phyloP scores from a whole-genome alignment of 2,329 filamentous ascomycete species.

The Lachnellula cervina region DNA sequence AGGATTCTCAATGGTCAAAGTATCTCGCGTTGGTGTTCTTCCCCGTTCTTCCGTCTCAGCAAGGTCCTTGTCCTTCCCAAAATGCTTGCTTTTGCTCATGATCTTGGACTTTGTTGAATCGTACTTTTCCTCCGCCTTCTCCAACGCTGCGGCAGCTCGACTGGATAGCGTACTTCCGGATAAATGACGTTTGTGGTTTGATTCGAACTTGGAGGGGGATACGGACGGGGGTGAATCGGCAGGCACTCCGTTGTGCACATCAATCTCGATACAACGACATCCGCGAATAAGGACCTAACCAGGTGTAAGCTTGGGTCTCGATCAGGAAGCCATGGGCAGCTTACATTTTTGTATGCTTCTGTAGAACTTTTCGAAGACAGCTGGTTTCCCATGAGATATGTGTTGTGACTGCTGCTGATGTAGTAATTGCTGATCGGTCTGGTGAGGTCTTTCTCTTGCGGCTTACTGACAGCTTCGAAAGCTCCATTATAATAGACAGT shows the following conservation, averaged over 20 bases:
- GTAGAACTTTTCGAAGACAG: conserved; percentile 68
- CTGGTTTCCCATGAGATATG: conserved; percentile 84
- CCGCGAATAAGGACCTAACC: conserved; percentile 64
- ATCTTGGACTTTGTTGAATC: conserved; percentile 19
- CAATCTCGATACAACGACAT: conserved; percentile 89
- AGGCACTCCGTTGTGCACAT: conserved; percentile 78
- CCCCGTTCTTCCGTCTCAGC: conserved; percentile 13
- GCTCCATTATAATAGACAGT: conserved; percentile 25
- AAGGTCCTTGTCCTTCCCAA: background rate
- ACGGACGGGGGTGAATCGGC: conserved; percentile 17
- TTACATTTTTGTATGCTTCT: conserved; percentile 70
- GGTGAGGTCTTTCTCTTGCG: conserved; percentile 26
- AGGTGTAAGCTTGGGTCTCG: conserved; percentile 3
- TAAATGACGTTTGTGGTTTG: conserved; percentile 36
- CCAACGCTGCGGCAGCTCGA: conserved; percentile 25
- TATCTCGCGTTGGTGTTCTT: conserved; percentile 7
- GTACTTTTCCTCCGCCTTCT: conserved; percentile 27
- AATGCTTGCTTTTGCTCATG: background rate
- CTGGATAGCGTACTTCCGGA: conserved; percentile 31
- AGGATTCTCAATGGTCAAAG: conserved; percentile 13
- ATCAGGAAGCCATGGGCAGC: conserved; percentile 28
- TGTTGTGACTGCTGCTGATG: conserved; percentile 93
- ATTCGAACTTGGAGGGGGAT: conserved; percentile 35
- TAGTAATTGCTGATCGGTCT: conserved; percentile 64
- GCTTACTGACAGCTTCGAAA: conserved; percentile 24